Percentiles rank a stretch among this genome's conserved stretches.
phyloP scores from a whole-genome alignment of 2,329 filamentous ascomycete genomes.

The Alternaria sp. region DNA sequence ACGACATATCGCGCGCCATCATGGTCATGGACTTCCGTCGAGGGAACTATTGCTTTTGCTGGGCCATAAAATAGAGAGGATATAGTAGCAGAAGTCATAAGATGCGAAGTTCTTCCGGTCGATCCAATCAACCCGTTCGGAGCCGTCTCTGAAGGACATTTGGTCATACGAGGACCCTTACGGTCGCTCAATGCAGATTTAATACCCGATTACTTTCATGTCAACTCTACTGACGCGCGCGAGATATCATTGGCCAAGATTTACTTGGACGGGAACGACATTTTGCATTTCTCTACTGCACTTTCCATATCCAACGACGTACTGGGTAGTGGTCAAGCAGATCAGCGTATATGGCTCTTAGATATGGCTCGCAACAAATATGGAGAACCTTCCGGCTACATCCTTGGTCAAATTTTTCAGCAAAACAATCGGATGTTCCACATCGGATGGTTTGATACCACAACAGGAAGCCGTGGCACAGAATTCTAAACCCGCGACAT shows the following conservation, averaged over 20 bases:
- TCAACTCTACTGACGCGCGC: neutral
- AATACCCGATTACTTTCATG: neutral
- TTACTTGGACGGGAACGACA: neutral
- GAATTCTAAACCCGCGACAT: neutral
- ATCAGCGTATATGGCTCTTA: neutral
- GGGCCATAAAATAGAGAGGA: neutral
- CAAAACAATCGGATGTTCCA: neutral
- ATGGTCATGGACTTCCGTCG: constrained; percentile 4
- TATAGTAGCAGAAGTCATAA: neutral
- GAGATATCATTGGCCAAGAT: neutral
- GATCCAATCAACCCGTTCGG: neutral
- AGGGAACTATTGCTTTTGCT: neutral
- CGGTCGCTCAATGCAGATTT: neutral
- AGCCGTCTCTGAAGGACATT: neutral
- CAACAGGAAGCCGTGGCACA: neutral
- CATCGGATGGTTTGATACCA: neutral
- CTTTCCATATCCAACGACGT: too few relatives aligned
- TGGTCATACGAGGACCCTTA: neutral
- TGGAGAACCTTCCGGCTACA: neutral
- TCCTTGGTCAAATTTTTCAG: neutral
- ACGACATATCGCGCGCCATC: neutral
- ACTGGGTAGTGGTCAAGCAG: neutral
- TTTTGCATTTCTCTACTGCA: neutral
- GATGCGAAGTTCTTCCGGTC: neutral
- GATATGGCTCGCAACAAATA: neutral